Conservation (phyloP, 2,329 filamentous ascomycete species). For the Ceratocystis cubensis region DNA sequence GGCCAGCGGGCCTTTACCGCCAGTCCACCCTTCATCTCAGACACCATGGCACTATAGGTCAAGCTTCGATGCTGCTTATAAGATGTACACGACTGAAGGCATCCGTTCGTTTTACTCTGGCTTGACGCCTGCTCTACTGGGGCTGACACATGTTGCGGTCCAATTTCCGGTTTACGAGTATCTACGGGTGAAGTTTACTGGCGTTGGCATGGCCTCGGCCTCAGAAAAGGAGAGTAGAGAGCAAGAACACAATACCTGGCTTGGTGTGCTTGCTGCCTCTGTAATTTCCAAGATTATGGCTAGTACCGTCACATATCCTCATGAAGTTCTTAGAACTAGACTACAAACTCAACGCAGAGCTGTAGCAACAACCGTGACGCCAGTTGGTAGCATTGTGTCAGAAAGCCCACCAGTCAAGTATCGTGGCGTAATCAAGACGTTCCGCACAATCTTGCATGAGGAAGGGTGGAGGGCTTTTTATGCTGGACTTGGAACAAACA, state of each 20-base stretch:
- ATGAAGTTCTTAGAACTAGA: constrained; percentile 88
- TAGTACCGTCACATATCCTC: constrained; percentile 89
- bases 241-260: constrained; percentile 43
- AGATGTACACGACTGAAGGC: constrained; percentile 91
- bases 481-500: constrained; percentile 91
- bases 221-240: constrained; percentile 32
- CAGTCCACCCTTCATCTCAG: constrained; percentile 42
- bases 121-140: constrained; percentile 78
- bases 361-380: constrained; percentile 37
- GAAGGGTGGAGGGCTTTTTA: constrained; percentile 97
- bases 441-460: constrained; percentile 70
- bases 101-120: constrained; percentile 89
- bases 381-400: constrained; percentile 28
- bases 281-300: constrained; percentile 90
- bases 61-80: constrained; percentile 80
- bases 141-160: constrained; percentile 87
- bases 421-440: constrained; percentile 67
- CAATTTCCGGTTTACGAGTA: constrained; percentile 96
- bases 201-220: constrained; percentile 69
- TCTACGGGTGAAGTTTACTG: constrained; percentile 81
- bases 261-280: constrained; percentile 75
- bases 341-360: constrained; percentile 84
- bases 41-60: constrained; percentile 84
- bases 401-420: constrained; percentile 42
- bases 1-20: constrained; percentile 30